These are phyloP conservation scores for Mycena indigotica DNA, from an alignment of 768 basidiomycete species.

Conservation along the genomic window DNA sequence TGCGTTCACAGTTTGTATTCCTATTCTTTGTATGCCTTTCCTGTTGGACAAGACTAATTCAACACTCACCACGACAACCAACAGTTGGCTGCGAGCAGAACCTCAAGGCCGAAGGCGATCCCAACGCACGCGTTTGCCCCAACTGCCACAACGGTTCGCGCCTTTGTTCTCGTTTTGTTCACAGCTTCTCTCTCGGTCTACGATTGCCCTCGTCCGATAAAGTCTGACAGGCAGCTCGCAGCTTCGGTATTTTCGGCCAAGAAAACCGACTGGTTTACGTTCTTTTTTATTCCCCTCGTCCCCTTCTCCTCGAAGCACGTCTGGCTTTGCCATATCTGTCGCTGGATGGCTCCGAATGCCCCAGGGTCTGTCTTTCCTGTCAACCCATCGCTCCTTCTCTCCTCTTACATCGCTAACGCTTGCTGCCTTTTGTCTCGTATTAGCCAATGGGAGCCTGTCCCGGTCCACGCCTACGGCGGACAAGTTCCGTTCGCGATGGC, in stretches of 20 bases:
- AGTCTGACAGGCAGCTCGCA: constrained; percentile 27
- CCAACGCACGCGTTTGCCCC: constrained; percentile 62
- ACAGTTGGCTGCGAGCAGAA: constrained; percentile 70
- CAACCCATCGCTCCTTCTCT: neutral
- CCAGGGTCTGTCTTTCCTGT: constrained; percentile 43
- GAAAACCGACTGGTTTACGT: constrained; percentile 71
- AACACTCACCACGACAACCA: constrained; percentile 16
- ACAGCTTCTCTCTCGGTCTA: constrained; percentile 8
- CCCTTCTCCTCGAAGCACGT: constrained; percentile 63
- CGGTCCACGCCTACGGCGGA: constrained; percentile 28
- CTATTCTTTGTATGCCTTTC: constrained; percentile 47
- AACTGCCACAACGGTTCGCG: constrained; percentile 70
- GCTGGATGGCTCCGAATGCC: constrained; percentile 58
- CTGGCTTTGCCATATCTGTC: constrained; percentile 75
- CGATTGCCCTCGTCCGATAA: too few relatives aligned
- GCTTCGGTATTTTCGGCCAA: constrained; percentile 66
- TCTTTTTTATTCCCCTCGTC: constrained; percentile 73
- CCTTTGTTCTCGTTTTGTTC: neutral
- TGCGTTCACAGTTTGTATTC: constrained; percentile 48
- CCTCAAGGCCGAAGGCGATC: constrained; percentile 56
- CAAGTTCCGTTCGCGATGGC: constrained; percentile 19
- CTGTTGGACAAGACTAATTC: constrained; percentile 3
- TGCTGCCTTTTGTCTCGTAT: constrained; percentile 3
- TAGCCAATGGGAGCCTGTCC: constrained; percentile 39
- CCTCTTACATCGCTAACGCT: neutral